Evolutionary conservation across 2,329 filamentous ascomycete species (phyloP).

Genomic region (Colletotrichum sp.): DNA sequence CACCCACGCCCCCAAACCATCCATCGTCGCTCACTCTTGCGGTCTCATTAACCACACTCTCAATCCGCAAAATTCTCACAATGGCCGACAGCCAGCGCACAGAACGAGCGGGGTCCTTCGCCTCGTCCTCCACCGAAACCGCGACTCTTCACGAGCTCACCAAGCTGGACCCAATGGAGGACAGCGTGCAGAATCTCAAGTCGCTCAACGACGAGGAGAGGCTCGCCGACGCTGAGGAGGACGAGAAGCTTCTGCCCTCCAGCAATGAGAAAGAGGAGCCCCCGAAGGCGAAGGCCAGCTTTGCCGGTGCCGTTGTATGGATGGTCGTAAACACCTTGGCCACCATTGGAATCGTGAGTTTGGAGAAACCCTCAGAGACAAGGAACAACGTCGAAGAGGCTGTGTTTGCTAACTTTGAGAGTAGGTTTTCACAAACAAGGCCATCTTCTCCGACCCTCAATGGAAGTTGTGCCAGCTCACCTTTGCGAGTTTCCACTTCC

Average conservation of each 20-base stretch:
- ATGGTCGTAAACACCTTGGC: constrained; percentile 67
- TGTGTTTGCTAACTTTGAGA: constrained; percentile 9
- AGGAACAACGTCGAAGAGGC: background rate
- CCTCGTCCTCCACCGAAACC: constrained; percentile 37
- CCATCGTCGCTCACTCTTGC: background rate
- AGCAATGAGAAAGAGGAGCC: constrained; percentile 37
- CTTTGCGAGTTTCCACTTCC: constrained; percentile 73
- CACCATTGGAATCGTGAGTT: constrained; percentile 65
- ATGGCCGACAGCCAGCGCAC: constrained; percentile 29
- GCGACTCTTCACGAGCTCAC: constrained; percentile 37
- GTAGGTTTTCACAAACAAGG: constrained; percentile 74
- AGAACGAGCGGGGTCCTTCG: constrained; percentile 33
- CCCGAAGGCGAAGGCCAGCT: constrained; percentile 36
- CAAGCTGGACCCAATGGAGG: constrained; percentile 36
- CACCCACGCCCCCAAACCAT: background rate
- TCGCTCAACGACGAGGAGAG: constrained; percentile 40
- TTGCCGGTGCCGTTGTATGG: constrained; percentile 53
- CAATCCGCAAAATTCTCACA: background rate
- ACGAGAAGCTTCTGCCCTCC: constrained; percentile 43
- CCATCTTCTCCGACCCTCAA: constrained; percentile 68
- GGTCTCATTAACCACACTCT: background rate
- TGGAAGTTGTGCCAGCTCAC: constrained; percentile 67
- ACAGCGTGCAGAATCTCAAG: constrained; percentile 33
- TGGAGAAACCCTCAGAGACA: background rate
- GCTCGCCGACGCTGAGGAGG: constrained; percentile 37